These are phyloP conservation scores for Chaetomiaceae sp. DNA, from an alignment of 2,329 filamentous ascomycete genomes.

Conservation along the genomic window DNA sequence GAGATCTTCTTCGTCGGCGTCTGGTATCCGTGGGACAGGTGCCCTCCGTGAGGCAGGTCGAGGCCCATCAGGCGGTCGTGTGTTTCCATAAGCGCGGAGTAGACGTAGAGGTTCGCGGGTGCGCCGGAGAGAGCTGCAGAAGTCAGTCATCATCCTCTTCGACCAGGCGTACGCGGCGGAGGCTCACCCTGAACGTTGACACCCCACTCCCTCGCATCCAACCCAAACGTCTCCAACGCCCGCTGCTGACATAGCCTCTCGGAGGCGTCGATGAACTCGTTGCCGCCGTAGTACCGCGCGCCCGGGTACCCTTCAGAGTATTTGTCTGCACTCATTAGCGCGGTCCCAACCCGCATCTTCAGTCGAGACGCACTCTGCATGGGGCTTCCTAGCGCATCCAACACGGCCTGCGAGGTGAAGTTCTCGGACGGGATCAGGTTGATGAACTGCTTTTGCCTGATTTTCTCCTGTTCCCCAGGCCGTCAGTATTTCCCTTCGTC, in stretches of 20 bases:
- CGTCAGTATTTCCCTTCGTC: neutral
- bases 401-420: constrained; percentile 87
- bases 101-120: constrained; percentile 81
- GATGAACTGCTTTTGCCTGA: constrained; percentile 95
- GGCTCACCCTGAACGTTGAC: constrained; percentile 85
- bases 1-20: constrained; percentile 93
- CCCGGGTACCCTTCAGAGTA: constrained; percentile 98
- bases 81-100: constrained; percentile 85
- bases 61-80: constrained; percentile 97
- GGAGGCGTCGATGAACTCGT: constrained; percentile 90
- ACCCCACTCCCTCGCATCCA: constrained; percentile 85
- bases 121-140: constrained; percentile 67
- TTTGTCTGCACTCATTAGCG: constrained; percentile 62
- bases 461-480: constrained; percentile 69
- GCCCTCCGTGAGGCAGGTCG: constrained; percentile 92
- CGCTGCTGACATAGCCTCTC: constrained; percentile 87
- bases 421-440: constrained; percentile 96
- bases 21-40: constrained; percentile 96
- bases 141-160: constrained; percentile 13
- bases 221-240: constrained; percentile 79
- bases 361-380: constrained; percentile 73
- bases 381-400: constrained; percentile 86
- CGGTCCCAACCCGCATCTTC: neutral
- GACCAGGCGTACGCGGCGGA: neutral
- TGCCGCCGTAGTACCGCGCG: constrained; percentile 93